Evolutionary conservation across 75 land plant genomes (phyloP).

Genomic region (Chamaecyparis obtusa): DNA sequence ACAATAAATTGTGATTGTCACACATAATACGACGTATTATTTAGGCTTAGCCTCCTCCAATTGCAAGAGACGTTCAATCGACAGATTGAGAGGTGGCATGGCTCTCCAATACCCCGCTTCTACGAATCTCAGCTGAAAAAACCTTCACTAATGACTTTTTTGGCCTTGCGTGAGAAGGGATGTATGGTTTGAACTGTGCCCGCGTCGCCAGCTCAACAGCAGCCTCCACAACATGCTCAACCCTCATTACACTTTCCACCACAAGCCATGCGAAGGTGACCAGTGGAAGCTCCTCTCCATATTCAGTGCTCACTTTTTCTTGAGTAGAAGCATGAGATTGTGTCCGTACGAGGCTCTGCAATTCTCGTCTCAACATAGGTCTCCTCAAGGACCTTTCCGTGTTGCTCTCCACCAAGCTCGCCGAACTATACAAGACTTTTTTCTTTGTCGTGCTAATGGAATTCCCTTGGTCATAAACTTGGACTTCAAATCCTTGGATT

Average conservation of each 20-base stretch:
- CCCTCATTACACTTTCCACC: constrained; percentile 69
- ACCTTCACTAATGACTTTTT: background rate
- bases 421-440: too few relatives aligned
- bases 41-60: too few relatives aligned
- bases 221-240: constrained; percentile 56
- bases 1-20: too few relatives aligned
- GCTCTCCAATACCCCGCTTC: background rate
- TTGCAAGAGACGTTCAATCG: too few relatives aligned
- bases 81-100: background rate
- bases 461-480: background rate
- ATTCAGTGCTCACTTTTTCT: constrained; percentile 19
- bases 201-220: background rate
- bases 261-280: constrained; percentile 79
- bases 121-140: background rate
- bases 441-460: background rate
- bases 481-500: background rate
- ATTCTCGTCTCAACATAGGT: background rate
- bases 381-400: background rate
- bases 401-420: background rate
- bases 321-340: background rate
- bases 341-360: too few relatives aligned
- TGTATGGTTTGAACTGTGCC: background rate
- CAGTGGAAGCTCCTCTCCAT: constrained; percentile 73
- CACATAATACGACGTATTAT: too few relatives aligned
- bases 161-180: background rate